These are phyloP conservation scores for Debaryomyces sp. DNA, from an alignment of 1,139 yeast genomes.

Conservation along the genomic window DNA sequence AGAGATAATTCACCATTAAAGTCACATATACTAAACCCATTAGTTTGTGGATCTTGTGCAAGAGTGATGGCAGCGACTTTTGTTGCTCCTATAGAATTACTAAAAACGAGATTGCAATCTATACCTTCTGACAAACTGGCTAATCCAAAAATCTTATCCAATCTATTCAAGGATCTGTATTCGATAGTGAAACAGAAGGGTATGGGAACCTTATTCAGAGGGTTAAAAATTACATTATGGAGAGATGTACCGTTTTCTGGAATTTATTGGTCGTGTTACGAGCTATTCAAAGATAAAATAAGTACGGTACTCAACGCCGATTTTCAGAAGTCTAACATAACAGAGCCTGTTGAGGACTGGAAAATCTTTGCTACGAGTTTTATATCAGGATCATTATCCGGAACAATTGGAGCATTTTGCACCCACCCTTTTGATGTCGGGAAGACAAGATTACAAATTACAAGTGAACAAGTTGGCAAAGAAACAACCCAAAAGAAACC, in stretches of 20 bases:
- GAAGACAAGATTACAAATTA: constrained; percentile 86
- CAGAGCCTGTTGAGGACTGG: constrained; percentile 37
- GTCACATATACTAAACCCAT: constrained; percentile 62
- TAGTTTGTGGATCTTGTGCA: constrained; percentile 85
- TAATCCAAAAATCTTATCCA: constrained; percentile 43
- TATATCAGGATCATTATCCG: constrained; percentile 82
- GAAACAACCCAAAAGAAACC: constrained; percentile 26
- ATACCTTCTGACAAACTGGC: constrained; percentile 52
- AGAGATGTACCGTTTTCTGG: constrained; percentile 98
- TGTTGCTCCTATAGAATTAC: constrained; percentile 84
- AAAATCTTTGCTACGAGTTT: constrained; percentile 74
- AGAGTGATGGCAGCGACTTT: constrained; percentile 81
- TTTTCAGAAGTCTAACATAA: constrained; percentile 17
- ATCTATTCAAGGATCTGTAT: constrained; percentile 58
- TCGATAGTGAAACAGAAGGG: constrained; percentile 63
- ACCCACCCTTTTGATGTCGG: constrained; percentile 99
- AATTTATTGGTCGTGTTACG: constrained; percentile 90
- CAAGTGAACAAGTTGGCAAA: constrained; percentile 27
- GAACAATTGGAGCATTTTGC: constrained; percentile 78
- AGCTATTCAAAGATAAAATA: constrained; percentile 37
- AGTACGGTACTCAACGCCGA: constrained; percentile 28
- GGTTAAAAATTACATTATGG: constrained; percentile 87
- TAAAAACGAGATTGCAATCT: constrained; percentile 88
- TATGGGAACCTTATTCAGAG: constrained; percentile 69
- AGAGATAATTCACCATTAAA: constrained; percentile 72